Evolutionary conservation across 1,139 yeast genomes (phyloP).

Genomic region (Pichia sp.): DNA sequence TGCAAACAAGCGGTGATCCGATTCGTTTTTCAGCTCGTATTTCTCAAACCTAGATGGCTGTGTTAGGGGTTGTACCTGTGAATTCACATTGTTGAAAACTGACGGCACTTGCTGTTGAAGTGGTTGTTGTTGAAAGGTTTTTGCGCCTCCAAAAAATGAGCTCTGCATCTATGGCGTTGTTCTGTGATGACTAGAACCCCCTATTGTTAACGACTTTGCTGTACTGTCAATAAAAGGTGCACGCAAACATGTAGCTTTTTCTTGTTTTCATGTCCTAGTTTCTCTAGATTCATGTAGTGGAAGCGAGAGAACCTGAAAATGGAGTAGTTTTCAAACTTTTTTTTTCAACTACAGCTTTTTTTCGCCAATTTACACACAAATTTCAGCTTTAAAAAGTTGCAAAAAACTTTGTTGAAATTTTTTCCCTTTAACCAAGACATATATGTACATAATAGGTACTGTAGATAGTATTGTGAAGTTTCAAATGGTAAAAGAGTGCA

Average conservation of each 20-base stretch:
- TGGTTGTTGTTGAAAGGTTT: slow-evolving; percentile 7
- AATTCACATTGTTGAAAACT: not conserved
- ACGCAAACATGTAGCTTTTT: not conserved
- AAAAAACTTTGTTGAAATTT: no score
- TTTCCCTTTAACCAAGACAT: no score
- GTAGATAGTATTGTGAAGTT: no score
- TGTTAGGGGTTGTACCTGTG: slow-evolving; percentile 1
- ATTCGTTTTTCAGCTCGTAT: slow-evolving; percentile 17
- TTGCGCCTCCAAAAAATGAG: no score
- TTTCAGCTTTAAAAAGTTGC: no score
- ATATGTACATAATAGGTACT: no score
- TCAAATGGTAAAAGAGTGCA: no score
- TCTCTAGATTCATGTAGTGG: not conserved
- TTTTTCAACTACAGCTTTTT: not conserved
- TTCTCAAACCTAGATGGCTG: slow-evolving; percentile 22
- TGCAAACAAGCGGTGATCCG: slow-evolving; percentile 2
- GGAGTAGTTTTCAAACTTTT: not conserved
- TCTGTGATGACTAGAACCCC: slow-evolving; percentile 3
- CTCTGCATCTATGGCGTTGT: not conserved
- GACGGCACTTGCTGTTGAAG: slow-evolving; percentile 11
- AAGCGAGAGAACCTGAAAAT: not conserved
- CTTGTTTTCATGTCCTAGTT: not conserved
- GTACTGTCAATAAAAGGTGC: no score
- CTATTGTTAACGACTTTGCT: no score
- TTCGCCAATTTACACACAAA: not conserved